Percentiles rank a stretch among this genome's conserved stretches.
Conservation (phyloP, 768 basidiomycete genomes). For the Tulasnella sp. region DNA sequence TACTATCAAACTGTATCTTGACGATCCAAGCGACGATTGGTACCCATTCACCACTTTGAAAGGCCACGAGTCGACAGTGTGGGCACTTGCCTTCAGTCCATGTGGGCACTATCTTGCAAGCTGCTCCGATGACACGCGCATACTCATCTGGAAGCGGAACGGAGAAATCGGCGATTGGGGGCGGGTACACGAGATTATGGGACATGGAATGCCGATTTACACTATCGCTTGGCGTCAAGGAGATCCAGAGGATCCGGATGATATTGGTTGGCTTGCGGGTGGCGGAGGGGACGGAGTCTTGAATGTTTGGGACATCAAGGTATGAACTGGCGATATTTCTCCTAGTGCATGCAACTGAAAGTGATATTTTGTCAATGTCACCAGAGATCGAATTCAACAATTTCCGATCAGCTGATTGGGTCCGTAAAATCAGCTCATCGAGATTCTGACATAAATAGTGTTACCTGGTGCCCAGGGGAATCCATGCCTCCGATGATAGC, state of each 20-base stretch:
- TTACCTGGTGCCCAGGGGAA: constrained; percentile 69
- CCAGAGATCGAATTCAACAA: constrained; percentile 17
- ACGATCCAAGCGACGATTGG: constrained; percentile 94
- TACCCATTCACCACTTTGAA: constrained; percentile 71
- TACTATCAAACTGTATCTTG: constrained; percentile 83
- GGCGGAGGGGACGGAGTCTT: constrained; percentile 79
- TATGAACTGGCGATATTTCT: constrained; percentile 21
- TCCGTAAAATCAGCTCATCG: constrained; percentile 59
- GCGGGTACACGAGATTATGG: constrained; percentile 44
- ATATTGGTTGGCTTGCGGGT: constrained; percentile 75
- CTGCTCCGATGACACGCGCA: constrained; percentile 42
- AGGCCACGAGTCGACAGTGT: constrained; percentile 82
- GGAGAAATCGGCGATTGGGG: constrained; percentile 47
- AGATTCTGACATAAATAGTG: constrained; percentile 73
- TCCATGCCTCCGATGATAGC: constrained; percentile 61
- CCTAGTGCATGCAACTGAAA: constrained; percentile 13
- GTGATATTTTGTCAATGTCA: constrained; percentile 16
- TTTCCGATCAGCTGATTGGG: constrained; percentile 42
- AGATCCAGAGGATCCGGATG: constrained; percentile 25
- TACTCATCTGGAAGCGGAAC: constrained; percentile 64
- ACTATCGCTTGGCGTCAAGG: constrained; percentile 59
- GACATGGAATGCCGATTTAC: constrained; percentile 66
- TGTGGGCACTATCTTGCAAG: constrained; percentile 65
- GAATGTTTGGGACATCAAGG: constrained; percentile 68
- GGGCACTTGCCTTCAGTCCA: constrained; percentile 75